Conservation (phyloP, 257 asterid species). For the Ballota nigra region DNA sequence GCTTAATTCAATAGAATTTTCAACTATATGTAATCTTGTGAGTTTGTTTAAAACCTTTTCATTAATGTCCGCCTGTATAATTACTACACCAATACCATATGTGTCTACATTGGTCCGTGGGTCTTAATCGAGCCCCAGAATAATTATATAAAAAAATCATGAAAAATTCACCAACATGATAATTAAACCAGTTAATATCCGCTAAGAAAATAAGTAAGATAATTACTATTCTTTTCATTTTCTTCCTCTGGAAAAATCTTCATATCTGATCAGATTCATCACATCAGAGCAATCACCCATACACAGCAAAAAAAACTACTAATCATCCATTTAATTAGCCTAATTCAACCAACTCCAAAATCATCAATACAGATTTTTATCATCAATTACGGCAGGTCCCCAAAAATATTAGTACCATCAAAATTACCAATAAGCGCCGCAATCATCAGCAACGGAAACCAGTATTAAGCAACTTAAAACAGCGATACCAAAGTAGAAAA, state of each 20-base stretch:
- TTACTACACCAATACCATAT: background rate
- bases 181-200: background rate
- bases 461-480: too few species aligned
- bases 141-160: background rate
- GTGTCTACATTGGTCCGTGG: background rate
- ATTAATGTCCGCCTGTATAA: background rate
- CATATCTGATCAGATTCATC: background rate
- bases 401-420: background rate
- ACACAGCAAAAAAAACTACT: conserved; percentile 13
- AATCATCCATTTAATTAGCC: background rate
- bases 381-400: background rate
- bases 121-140: background rate
- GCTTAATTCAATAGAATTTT: too few species aligned
- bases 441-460: background rate
- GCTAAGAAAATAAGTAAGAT: background rate
- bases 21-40: background rate
- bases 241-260: background rate
- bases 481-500: too few species aligned
- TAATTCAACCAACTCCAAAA: background rate
- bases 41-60: background rate
- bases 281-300: background rate
- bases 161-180: background rate
- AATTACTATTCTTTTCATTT: background rate
- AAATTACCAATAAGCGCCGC: background rate
- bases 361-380: background rate